Conservation (phyloP, 2,329 filamentous ascomycete genomes). For the Raffaelea deltoideospora region DNA sequence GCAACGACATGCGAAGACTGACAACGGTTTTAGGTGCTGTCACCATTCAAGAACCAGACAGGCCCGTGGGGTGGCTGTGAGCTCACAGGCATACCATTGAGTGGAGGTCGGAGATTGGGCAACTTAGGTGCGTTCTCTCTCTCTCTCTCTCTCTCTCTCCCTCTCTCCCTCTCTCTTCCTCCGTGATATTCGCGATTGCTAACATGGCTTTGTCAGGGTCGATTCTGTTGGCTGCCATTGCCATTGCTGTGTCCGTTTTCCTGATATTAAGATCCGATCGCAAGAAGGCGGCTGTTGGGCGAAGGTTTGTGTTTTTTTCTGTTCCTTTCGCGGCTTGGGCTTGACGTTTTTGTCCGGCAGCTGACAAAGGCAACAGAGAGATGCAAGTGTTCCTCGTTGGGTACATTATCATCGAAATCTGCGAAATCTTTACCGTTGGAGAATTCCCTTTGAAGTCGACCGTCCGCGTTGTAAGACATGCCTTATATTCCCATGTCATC, state of each 20-base stretch:
- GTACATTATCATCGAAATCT: constrained; percentile 79
- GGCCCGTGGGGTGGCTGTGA: constrained; percentile 54
- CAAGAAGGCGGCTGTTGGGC: constrained; percentile 85
- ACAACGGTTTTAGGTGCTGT: constrained; percentile 41
- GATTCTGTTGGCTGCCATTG: constrained; percentile 66
- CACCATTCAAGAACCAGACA: constrained; percentile 40
- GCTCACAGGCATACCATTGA: constrained; percentile 59
- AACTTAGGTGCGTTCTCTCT: constrained; percentile 54
- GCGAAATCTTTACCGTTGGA: constrained; percentile 92
- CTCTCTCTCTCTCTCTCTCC: background rate
- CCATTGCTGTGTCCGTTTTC: constrained; percentile 51
- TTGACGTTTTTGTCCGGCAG: background rate
- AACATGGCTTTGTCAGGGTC: too few species aligned
- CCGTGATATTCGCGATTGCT: too few species aligned
- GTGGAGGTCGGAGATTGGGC: constrained; percentile 49
- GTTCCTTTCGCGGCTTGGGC: constrained; percentile 5
- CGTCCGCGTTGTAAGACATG: constrained; percentile 52
- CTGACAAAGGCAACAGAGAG: constrained; percentile 46
- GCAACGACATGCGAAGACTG: too few species aligned
- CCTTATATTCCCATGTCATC: background rate
- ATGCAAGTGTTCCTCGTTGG: constrained; percentile 88
- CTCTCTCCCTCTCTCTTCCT: constrained; percentile 9
- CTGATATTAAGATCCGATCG: constrained; percentile 69
- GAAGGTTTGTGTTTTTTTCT: constrained; percentile 45
- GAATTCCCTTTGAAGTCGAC: constrained; percentile 61